Base-by-base conservation (phyloP, 768 basidiomycete species). In the Leccinum aurantiacum region DNA sequence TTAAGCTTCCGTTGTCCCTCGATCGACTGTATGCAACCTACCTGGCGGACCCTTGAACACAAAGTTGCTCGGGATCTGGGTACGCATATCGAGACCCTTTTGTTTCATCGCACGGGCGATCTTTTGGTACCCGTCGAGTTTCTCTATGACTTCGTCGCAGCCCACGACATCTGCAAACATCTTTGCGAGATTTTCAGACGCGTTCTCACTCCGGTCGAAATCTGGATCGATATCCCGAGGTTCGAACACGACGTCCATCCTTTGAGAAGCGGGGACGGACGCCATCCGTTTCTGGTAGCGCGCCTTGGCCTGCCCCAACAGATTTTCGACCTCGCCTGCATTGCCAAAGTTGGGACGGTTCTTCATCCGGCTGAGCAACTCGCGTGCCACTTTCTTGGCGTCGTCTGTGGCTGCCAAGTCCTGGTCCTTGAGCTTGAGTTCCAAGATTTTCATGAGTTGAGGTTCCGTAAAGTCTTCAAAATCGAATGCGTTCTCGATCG, bases 11-110 rank as follows among this genome's bases (percentile, higher is more conserved):
- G 25, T 0, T 0, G 19, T 14, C 33, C n/a, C 33, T 46, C n/a
- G 10, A 24, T 7, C 8, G 25, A 1, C 1, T 47, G 8, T 2
- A 2, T 3, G 33, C 4, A n/a, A 57, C 65, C 4, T 37, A 86
- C 83, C 87, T 65, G 88, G 88, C 3, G 88, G 89, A 0, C 88
- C 88, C 63, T 86, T 89, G 78, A 90, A 89, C 2, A 90, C 77
- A 54, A 89, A 90, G 48, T 78, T 79, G 9, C 74, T 89, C 1
- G 88, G 87, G 22, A 89, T 81, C 33, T 78, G 75, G 1, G 80
- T 75, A 4, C 81, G 77, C 38, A 77, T 71, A 57, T 86, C 81
- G 31, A 76, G 66, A 1, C 77, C 77, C 24, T 74, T 70, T 8
- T 64, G 65, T 64, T 82, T 82, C 71, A 80, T 77, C 19, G 64